Conservation (phyloP, 495 filamentous ascomycete species). For the Bacidia rubella region DNA sequence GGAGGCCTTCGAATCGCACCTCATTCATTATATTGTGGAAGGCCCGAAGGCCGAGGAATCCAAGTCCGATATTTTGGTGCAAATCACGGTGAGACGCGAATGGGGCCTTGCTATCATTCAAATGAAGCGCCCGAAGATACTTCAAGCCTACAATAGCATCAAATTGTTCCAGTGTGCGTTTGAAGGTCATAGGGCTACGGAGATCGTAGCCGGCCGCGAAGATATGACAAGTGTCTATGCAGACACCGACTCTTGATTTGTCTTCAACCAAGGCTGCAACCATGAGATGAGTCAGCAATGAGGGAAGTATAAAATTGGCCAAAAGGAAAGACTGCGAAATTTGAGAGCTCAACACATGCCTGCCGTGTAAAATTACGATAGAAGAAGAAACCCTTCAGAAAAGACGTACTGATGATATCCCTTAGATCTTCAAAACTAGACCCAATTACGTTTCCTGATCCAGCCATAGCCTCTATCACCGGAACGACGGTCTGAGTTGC, state of each 20-base stretch:
- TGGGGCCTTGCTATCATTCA: constrained; percentile 91
- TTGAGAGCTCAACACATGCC: too few species aligned
- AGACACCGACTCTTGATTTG: constrained; percentile 84
- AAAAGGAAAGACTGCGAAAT: too few species aligned
- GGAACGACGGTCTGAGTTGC: constrained; percentile 64
- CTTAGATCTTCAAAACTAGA: constrained; percentile 70
- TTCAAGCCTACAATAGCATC: constrained; percentile 63
- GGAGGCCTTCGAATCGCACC: constrained; percentile 56
- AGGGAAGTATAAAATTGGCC: too few species aligned
- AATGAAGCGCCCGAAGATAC: constrained; percentile 73
- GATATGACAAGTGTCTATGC: constrained; percentile 91
- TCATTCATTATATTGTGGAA: constrained; percentile 90
- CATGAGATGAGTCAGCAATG: too few species aligned
- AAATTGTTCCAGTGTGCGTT: constrained; percentile 57
- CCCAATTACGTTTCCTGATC: constrained; percentile 76
- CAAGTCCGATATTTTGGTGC: constrained; percentile 88
- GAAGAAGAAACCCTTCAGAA: too few species aligned
- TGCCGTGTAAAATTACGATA: too few species aligned
- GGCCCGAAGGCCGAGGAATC: constrained; percentile 76
- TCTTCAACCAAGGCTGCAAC: constrained; percentile 57
- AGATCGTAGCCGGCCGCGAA: constrained; percentile 92
- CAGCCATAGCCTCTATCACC: constrained; percentile 91
- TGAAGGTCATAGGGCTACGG: constrained; percentile 58
- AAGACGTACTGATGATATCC: constrained; percentile 78
- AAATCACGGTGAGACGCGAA: constrained; percentile 64